Conservation (phyloP, 768 basidiomycete species). For the Tylopilus subfusipes region DNA sequence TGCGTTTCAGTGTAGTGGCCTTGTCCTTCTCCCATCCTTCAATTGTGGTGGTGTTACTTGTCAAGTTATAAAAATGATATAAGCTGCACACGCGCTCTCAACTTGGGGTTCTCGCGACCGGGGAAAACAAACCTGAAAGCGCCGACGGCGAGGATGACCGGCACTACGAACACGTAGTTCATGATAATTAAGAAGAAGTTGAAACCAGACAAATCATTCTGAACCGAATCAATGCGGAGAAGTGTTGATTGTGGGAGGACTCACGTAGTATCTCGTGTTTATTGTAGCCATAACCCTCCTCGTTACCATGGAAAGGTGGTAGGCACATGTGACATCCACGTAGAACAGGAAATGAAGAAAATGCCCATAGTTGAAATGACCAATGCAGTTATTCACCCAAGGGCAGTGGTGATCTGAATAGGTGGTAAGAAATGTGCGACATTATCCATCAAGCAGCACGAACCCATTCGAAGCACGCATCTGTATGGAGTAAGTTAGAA, state of each 20-base stretch:
- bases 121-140: slow-evolving; percentile 66
- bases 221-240: background rate
- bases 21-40: slow-evolving; percentile 99
- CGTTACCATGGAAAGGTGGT: slow-evolving; percentile 83
- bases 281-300: slow-evolving; percentile 53
- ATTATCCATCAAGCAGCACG: slow-evolving; percentile 16
- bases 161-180: slow-evolving; percentile 82
- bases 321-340: slow-evolving; percentile 85
- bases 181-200: slow-evolving; percentile 85
- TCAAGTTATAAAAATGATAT: slow-evolving; percentile 79
- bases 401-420: slow-evolving; percentile 82
- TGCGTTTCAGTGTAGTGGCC: slow-evolving; percentile 76
- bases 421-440: slow-evolving; percentile 4
- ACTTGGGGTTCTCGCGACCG: background rate
- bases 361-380: slow-evolving; percentile 85
- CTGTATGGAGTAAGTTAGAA: slow-evolving; percentile 33
- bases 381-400: slow-evolving; percentile 94
- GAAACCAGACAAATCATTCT: slow-evolving; percentile 65
- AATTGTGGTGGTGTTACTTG: slow-evolving; percentile 88
- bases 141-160: slow-evolving; percentile 84
- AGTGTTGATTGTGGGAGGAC: slow-evolving; percentile 14
- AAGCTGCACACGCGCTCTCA: slow-evolving; percentile 46
- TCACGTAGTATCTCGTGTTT: slow-evolving; percentile 50
- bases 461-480: slow-evolving; percentile 89
- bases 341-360: slow-evolving; percentile 91